These are phyloP conservation scores for Funneliformis caledonium DNA, from an alignment of 371 early-diverging fungal genomes.

Conservation along the genomic window DNA sequence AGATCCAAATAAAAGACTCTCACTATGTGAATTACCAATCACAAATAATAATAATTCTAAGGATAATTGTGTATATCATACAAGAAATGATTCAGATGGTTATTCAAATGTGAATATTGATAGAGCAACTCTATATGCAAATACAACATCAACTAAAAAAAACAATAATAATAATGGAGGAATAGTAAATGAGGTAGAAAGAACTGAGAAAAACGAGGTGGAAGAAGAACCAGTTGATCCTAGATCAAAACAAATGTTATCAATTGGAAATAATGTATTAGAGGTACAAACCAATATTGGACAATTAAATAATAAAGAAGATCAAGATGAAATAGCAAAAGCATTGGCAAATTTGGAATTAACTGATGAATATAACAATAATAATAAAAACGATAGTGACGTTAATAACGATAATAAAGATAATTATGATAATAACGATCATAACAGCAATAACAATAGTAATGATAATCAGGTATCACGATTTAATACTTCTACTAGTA, in stretches of 20 bases:
- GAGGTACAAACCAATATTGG: conserved; percentile 6
- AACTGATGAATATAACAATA: neutral
- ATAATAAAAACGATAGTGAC: neutral
- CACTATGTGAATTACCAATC: neutral
- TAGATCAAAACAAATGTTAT: conserved; percentile 3
- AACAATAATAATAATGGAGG: neutral
- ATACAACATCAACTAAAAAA: neutral
- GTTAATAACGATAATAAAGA: neutral
- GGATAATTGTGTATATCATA: neutral
- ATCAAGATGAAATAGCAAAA: conserved; percentile 1
- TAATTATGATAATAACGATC: neutral
- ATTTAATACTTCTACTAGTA: neutral
- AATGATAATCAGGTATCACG: neutral
- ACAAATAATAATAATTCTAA: neutral
- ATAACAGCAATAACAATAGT: neutral
- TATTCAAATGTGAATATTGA: neutral
- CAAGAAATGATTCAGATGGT: neutral
- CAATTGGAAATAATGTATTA: conserved; percentile 32
- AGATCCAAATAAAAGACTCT: neutral
- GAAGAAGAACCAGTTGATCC: conserved; percentile 31
- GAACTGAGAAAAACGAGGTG: neutral
- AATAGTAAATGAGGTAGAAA: neutral
- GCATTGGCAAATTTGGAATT: conserved; percentile 1
- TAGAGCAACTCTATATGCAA: conserved; percentile 26
- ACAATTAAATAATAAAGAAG: neutral